Evolutionary conservation across 2,329 filamentous ascomycete species (phyloP).

Genomic region (Dichotomopilus funicola): DNA sequence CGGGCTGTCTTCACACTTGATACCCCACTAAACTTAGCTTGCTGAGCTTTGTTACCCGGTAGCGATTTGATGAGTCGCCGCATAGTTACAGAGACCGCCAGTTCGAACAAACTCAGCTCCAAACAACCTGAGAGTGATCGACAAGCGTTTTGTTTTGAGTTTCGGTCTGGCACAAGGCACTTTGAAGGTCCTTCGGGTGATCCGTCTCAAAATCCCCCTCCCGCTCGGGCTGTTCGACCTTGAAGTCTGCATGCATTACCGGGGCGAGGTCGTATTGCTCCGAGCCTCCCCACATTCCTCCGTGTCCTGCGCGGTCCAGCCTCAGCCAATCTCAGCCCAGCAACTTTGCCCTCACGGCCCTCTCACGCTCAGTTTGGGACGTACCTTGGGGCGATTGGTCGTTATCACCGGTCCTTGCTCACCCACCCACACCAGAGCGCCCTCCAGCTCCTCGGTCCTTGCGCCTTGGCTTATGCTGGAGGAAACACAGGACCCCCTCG

Average conservation of each 20-base stretch:
- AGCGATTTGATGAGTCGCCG: too few relatives aligned
- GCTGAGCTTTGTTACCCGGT: too few relatives aligned
- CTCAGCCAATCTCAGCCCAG: constrained; percentile 3
- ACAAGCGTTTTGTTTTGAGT: constrained; percentile 17
- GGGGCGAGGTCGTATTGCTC: constrained; percentile 7
- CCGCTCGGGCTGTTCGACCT: constrained; percentile 14
- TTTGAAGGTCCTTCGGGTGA: constrained; percentile 10
- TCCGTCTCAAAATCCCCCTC: constrained; percentile 18
- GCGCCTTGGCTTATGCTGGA: constrained; percentile 8
- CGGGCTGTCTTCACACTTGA: too few relatives aligned
- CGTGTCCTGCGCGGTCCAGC: not conserved
- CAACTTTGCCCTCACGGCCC: not conserved
- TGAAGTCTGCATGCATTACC: constrained; percentile 18
- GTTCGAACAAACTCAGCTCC: not conserved
- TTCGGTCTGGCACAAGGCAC: constrained; percentile 10
- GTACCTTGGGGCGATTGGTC: not conserved
- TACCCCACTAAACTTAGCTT: too few relatives aligned
- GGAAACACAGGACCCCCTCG: not conserved
- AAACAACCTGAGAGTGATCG: constrained; percentile 16
- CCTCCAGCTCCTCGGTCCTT: not conserved
- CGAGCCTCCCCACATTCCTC: constrained; percentile 11
- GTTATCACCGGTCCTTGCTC: not conserved
- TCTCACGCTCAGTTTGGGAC: not conserved
- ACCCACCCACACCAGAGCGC: not conserved
- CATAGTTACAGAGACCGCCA: constrained; percentile 1